Base-by-base conservation (phyloP, 2,329 filamentous ascomycete species). In the Colletotrichum acutatum region DNA sequence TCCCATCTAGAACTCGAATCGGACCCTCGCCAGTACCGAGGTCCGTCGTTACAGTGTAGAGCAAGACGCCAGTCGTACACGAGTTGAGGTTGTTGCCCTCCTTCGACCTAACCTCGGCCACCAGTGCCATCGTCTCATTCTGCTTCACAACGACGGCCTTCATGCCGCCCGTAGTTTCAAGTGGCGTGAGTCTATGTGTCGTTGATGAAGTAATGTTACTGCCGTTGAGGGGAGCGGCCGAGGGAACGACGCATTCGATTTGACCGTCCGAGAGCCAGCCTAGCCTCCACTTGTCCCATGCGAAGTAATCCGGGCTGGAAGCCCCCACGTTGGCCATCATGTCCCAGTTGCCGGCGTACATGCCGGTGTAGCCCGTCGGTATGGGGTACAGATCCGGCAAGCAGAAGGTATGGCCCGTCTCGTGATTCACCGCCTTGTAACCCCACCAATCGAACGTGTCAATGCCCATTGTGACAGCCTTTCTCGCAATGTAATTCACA, bases 261-360 rank as follows among this genome's bases (percentile, higher is more conserved):
- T 80, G 77, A 1, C 75, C 68, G 28, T 84, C 82, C 0, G 69
- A 63, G 5, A 84, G 68, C 82, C 82, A 84, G 22, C 82, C 82
- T 28, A 83, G 74, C 37, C 80, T 76, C 82, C 82, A 84, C 76
- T 83, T 83, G 67, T 83, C 78, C 82, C 82, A 84, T 2, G 80
- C 80, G 42, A 84, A 83, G 62, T 79, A 83, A 46, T 83, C 81
- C 16, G 80, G 81, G 14, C 76, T 79, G 1, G 77, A 78, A 1
- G 80, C 82, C 63, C 74, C 77, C 34, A 83, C 79, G 19, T 79
- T 74, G 14, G 82, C 82, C 82, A 83, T 83, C 24, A 81, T 72
- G 65, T 80, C 79, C 80, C 81, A 84, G 2, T 82, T 81, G 16
- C 82, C 82, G 7, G 82, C 79, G 64, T 79, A 83, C 4, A 79